Evolutionary conservation across 352 stramenopile species (phyloP).

Genomic region (Phytopythium oedochilum): DNA sequence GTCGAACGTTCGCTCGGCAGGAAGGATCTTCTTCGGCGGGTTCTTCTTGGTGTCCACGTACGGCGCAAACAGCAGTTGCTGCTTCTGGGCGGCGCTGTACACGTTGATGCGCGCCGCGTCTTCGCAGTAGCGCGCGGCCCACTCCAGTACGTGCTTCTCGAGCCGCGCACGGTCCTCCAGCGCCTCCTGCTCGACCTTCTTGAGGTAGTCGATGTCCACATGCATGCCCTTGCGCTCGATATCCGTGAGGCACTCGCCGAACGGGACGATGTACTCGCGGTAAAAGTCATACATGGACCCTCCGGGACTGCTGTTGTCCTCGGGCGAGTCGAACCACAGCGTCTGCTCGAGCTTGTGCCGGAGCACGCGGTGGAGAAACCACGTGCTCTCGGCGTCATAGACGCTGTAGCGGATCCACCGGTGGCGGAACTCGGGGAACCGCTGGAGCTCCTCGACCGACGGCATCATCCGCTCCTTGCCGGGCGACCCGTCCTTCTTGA

Average conservation of each 20-base stretch:
- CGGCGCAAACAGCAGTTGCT: constrained; percentile 96
- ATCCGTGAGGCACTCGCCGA: constrained; percentile 97
- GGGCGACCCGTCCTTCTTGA: constrained; percentile 94
- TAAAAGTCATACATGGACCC: constrained; percentile 97
- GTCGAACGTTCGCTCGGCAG: constrained; percentile 65
- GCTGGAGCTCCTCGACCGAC: constrained; percentile 77
- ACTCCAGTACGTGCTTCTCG: constrained; percentile 87
- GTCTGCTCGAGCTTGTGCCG: constrained; percentile 87
- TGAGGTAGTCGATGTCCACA: constrained; percentile 89
- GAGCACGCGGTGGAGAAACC: constrained; percentile 91
- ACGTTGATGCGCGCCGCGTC: constrained; percentile 96
- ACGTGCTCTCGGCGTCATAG: constrained; percentile 97
- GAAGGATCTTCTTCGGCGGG: constrained; percentile 53
- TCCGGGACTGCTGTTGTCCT: constrained; percentile 8
- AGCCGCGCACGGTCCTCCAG: constrained; percentile 82
- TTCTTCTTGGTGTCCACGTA: constrained; percentile 75
- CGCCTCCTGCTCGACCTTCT: constrained; percentile 88
- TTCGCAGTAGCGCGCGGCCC: constrained; percentile 90
- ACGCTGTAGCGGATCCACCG: constrained; percentile 97
- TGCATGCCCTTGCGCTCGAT: constrained; percentile 96
- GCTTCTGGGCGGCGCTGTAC: constrained; percentile 91
- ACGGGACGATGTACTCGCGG: constrained; percentile 94
- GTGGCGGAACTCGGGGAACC: constrained; percentile 78
- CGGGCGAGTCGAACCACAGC: constrained; percentile 72
- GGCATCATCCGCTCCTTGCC: constrained; percentile 85